These are phyloP conservation scores for Echinosphaeria canescens DNA, from an alignment of 2,329 filamentous ascomycete species.

Conservation along the genomic window DNA sequence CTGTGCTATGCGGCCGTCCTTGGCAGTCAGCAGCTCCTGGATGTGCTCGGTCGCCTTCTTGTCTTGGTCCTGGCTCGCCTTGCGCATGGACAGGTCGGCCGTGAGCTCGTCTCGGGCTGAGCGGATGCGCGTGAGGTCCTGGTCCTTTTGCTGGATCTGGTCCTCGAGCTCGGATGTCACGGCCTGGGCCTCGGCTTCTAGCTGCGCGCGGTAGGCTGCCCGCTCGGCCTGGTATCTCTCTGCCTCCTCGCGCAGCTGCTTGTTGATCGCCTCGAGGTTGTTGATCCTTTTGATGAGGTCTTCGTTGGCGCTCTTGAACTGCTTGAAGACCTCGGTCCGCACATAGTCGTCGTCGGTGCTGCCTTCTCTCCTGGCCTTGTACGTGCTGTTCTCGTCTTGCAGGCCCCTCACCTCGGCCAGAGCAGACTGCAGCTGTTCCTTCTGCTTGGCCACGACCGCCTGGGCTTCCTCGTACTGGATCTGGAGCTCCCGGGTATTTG, in stretches of 20 bases:
- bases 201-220: conserved; percentile 55
- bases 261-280: conserved; percentile 73
- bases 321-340: conserved; percentile 82
- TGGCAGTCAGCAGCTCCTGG: conserved; percentile 58
- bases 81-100: conserved; percentile 62
- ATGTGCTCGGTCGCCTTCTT: conserved; percentile 47
- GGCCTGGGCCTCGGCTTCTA: conserved; percentile 61
- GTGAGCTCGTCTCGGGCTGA: conserved; percentile 67
- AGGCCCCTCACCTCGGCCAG: conserved; percentile 55
- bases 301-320: conserved; percentile 74
- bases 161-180: conserved; percentile 60
- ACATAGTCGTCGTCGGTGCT: conserved; percentile 86
- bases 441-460: conserved; percentile 61
- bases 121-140: conserved; percentile 69
- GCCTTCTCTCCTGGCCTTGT: conserved; percentile 45
- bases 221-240: conserved; percentile 72
- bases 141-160: conserved; percentile 60
- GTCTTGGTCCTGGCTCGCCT: conserved; percentile 59
- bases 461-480: conserved; percentile 57
- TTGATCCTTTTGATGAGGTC: conserved; percentile 87
- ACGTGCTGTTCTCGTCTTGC: conserved; percentile 57
- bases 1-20: conserved; percentile 59
- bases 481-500: conserved; percentile 39
- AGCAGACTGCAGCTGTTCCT: conserved; percentile 66
- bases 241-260: conserved; percentile 63